Percentiles rank a stretch among this genome's conserved stretches.
These are phyloP conservation scores for Pythium volutum DNA, from an alignment of 352 stramenopile genomes.

Conservation along the genomic window DNA sequence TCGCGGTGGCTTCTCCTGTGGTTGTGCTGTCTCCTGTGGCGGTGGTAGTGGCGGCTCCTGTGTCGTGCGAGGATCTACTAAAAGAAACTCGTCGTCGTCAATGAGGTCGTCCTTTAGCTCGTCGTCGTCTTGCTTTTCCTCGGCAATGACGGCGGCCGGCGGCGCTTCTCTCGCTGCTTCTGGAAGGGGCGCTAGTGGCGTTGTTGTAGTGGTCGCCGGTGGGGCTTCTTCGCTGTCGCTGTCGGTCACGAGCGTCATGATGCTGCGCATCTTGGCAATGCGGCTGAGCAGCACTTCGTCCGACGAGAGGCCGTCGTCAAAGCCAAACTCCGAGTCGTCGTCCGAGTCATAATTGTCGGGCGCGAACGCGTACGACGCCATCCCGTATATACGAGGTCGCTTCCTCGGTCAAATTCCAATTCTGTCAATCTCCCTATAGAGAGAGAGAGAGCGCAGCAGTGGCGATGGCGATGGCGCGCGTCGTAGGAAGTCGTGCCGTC, in stretches of 20 bases:
- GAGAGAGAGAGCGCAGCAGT: background rate
- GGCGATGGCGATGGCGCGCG: background rate
- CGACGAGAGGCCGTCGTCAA: constrained; percentile 47
- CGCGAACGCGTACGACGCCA: constrained; percentile 15
- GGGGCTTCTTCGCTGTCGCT: constrained; percentile 2
- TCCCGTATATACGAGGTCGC: background rate
- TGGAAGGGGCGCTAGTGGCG: background rate
- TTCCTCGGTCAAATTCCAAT: background rate
- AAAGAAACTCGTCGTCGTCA: constrained; percentile 29
- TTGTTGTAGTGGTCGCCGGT: constrained; percentile 6
- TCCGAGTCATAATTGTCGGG: constrained; percentile 31
- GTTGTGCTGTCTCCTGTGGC: background rate
- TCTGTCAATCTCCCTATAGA: background rate
- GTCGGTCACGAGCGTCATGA: constrained; percentile 33
- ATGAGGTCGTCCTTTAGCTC: constrained; percentile 2
- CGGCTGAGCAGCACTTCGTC: constrained; percentile 47
- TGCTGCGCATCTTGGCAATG: constrained; percentile 50
- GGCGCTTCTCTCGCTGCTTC: background rate
- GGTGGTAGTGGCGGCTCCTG: too few relatives aligned
- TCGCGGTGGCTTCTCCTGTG: background rate
- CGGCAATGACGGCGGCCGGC: too few relatives aligned
- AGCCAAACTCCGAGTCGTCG: constrained; percentile 42
- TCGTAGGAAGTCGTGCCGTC: background rate
- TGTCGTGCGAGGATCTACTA: constrained; percentile 10
- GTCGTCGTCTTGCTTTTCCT: background rate